Base-by-base conservation (phyloP, 2,329 filamentous ascomycete species). In the Lachnellula suecica region DNA sequence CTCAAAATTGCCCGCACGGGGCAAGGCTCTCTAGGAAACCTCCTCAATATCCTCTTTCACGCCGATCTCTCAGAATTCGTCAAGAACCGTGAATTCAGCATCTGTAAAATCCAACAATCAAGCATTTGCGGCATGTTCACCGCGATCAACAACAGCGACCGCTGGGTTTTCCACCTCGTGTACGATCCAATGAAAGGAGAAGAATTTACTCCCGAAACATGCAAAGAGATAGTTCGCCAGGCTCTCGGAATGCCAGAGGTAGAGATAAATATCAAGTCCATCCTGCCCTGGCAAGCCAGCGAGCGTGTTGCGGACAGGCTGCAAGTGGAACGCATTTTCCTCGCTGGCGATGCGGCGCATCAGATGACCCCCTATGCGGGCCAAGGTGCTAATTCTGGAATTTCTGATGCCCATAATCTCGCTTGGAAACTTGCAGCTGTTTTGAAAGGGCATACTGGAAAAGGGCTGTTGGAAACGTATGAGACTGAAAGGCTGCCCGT, bases 261-360 rank as follows among this genome's bases (percentile, higher is more conserved):
- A 6, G 49, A 66, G 7, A 44, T 72, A 4, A 60, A 70, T 1
- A 62, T 72, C 27, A 66, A 70, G 27, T 68, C 64, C 6, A 68
- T 68, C 7, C 58, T 68, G 0, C 62, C 63, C 3, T 71, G 68
- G 69, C 62, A 70, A 25, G 51, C 67, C 7, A 61, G 58, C 13
- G 68, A 66, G 11, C 57, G 60, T 2, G 53, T 67, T 2, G 69
- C 66, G 1, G 57, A 64, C 6, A 58, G 53, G 4, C 63, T 69
- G 25, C 62, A 59, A 42, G 34, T 55, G 7, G 66, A 63, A 0
- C 62, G 67, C 5, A 58, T 72, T 24, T 72, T 72, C 49, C 64
- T 81, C 17, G 64, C 79, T 7, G 78, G 78, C 1, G 76, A 79
- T 59, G 72, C 76, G 4, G 76, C 76, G 2, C 76, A 79, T 60